Evolutionary conservation across 2,329 filamentous ascomycete species (phyloP), one percentile per base, ranked within the genome.

Genomic region (Cercospora janseana): DNA sequence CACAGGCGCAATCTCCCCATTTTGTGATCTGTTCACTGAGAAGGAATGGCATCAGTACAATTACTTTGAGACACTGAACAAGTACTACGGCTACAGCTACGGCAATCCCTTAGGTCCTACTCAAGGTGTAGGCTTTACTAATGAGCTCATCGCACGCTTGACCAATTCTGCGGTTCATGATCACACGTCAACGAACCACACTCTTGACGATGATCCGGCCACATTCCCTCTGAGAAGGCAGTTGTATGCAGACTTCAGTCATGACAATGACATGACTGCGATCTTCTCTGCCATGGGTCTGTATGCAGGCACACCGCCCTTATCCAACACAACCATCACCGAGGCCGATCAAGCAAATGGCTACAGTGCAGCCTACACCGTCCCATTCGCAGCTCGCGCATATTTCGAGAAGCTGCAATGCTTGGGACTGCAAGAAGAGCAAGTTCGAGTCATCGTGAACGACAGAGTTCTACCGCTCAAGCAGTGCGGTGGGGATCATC

Each of bases 391-490:
- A 0, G 84, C 81, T 13, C 77, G 90, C 46, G 79, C 89, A 69
- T 95, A 94, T 67, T 81, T 96, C 27, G 91, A 96, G 76, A 93
- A 92, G 76, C 83, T 95, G 80, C 70, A 69, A 31, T 96, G 91
- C 67, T 66, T 66, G 2, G 72, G 65, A 10, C 67, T 70, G n/a
- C 57, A 70, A 1, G 81, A 88, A 63, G 86, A 93, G 67, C 74
- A 86, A 45, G 87, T 96, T 8, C 79, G 91, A 28, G 76, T 94
- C 4, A 70, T 96, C 52, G 74, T 96, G 27, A 95, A 96, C 69
- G 89, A 94, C 63, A 79, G 88, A 18, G 88, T 95, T 2, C 75
- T 91, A 51, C 81, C 83, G 8, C 69, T 95, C 49, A 72, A 79
- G 58, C 82, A 78, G 41, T 96, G 91, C 68, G 77, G 75, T 8